phyloP scores from a whole-genome alignment of 2,329 filamentous ascomycete species.

The Beauveria brongniartii region DNA sequence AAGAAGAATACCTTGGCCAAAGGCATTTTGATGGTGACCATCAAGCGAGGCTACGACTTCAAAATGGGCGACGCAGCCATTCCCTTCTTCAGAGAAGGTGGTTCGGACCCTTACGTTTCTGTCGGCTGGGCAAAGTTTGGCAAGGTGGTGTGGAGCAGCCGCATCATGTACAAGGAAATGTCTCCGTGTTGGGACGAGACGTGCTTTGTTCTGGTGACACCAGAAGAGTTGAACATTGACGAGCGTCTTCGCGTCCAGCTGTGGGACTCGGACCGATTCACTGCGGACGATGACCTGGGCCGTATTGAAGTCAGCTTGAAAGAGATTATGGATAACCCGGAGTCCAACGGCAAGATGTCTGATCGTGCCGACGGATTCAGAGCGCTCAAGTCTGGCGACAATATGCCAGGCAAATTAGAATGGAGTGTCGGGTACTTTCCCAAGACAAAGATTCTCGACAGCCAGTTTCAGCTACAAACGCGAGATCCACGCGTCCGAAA shows the following conservation, averaged over 20 bases:
- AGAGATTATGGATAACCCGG: conserved; percentile 49
- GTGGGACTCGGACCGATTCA: conserved; percentile 68
- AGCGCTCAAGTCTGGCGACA: conserved; percentile 55
- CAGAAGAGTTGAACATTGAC: conserved; percentile 63
- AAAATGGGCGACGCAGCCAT: conserved; percentile 61
- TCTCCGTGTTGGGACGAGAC: conserved; percentile 65
- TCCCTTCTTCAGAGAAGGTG: conserved; percentile 49
- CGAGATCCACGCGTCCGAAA: conserved; percentile 49
- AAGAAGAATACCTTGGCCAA: conserved; percentile 63
- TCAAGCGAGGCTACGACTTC: conserved; percentile 61
- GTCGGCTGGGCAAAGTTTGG: conserved; percentile 74
- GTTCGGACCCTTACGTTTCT: conserved; percentile 63
- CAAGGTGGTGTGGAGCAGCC: conserved; percentile 51
- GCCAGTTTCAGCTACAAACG: conserved; percentile 54
- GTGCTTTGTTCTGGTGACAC: conserved; percentile 58
- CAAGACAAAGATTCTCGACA: conserved; percentile 54
- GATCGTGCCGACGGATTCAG: conserved; percentile 58
- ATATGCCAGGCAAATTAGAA: conserved; percentile 59
- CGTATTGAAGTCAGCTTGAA: conserved; percentile 63
- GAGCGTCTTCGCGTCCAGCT: conserved; percentile 62
- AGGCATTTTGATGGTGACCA: conserved; percentile 57
- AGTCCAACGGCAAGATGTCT: conserved; percentile 53
- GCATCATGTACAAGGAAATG: conserved; percentile 57
- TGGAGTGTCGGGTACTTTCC: conserved; percentile 68
- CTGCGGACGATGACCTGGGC: conserved; percentile 67